Evolutionary conservation across 371 early-diverging fungal species (phyloP).

Genomic region (Batrachochytrium dendrobatidis): DNA sequence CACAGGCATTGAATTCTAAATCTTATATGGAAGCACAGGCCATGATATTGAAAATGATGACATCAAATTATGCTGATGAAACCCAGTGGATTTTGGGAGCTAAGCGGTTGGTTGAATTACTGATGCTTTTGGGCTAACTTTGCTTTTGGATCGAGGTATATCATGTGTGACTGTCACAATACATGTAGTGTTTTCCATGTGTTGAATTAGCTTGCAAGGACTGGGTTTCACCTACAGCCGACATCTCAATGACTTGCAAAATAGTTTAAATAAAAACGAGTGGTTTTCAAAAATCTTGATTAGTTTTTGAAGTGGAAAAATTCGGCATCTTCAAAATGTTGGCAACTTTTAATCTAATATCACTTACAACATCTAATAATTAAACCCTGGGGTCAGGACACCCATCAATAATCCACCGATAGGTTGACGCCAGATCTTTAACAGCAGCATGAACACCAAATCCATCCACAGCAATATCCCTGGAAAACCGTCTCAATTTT

Average conservation of each 20-base stretch:
- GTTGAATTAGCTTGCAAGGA: too few species aligned
- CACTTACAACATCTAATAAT: too few species aligned
- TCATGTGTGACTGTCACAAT: too few species aligned
- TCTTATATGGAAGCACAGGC: constrained; percentile 18
- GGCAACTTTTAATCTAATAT: too few species aligned
- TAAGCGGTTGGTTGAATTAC: constrained; percentile 35
- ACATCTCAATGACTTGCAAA: too few species aligned
- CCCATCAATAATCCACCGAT: constrained; percentile 21
- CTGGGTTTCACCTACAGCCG: too few species aligned
- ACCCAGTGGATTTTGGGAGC: constrained; percentile 33
- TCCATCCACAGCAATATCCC: constrained; percentile 24
- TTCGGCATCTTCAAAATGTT: too few species aligned
- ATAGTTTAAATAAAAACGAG: too few species aligned
- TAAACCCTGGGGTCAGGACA: background rate
- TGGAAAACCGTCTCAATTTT: constrained; percentile 14
- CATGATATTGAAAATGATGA: constrained; percentile 21
- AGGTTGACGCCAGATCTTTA: constrained; percentile 25
- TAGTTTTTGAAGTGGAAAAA: too few species aligned
- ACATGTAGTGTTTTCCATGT: too few species aligned
- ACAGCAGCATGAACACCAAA: constrained; percentile 30
- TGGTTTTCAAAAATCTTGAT: too few species aligned
- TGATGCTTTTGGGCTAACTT: background rate
- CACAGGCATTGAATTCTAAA: constrained; percentile 15
- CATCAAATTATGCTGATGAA: constrained; percentile 28
- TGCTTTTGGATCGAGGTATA: too few species aligned